Evolutionary conservation across 1,139 yeast genomes (phyloP).

Genomic region (Petasospora fabianii): DNA sequence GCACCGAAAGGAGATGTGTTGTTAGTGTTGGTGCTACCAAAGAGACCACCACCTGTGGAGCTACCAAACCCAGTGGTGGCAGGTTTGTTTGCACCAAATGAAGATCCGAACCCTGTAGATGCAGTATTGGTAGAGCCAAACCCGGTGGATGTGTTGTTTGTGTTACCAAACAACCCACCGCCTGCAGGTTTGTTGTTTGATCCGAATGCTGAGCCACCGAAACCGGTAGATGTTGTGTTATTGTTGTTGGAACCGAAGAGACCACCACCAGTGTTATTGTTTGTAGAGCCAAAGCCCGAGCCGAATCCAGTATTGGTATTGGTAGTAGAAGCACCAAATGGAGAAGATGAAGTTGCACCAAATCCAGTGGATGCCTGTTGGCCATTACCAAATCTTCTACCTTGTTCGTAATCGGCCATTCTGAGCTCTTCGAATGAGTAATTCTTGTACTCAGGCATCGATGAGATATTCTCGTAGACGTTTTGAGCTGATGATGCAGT

Average conservation of each 20-base stretch:
- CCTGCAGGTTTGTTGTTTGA: constrained; percentile 18
- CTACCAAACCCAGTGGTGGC: constrained; percentile 53
- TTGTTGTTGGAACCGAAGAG: constrained; percentile 16
- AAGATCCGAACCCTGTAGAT: constrained; percentile 22
- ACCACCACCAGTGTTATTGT: constrained; percentile 15
- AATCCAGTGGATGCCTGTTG: constrained; percentile 23
- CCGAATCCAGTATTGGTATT: constrained; percentile 28
- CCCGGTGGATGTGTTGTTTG: constrained; percentile 6
- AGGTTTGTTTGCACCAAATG: constrained; percentile 6
- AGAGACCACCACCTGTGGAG: constrained; percentile 26
- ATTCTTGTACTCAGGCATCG: constrained; percentile 87
- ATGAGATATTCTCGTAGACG: constrained; percentile 68
- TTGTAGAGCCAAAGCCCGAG: constrained; percentile 13
- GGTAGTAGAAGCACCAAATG: constrained; percentile 30
- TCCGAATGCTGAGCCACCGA: constrained; percentile 26
- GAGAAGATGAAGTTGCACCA: constrained; percentile 30
- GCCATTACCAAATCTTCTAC: constrained; percentile 28
- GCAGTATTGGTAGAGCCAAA: constrained; percentile 26
- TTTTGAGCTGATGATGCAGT: constrained; percentile 48
- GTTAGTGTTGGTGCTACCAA: constrained; percentile 27
- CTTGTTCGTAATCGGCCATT: constrained; percentile 70
- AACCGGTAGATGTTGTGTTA: background rate
- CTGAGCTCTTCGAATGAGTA: constrained; percentile 87
- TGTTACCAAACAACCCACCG: background rate
- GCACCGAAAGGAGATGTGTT: constrained; percentile 22